Evolutionary conservation across 177 flowering plant species (phyloP), one percentile per base, ranked within the genome.

Genomic region (Vitis hybrid): DNA sequence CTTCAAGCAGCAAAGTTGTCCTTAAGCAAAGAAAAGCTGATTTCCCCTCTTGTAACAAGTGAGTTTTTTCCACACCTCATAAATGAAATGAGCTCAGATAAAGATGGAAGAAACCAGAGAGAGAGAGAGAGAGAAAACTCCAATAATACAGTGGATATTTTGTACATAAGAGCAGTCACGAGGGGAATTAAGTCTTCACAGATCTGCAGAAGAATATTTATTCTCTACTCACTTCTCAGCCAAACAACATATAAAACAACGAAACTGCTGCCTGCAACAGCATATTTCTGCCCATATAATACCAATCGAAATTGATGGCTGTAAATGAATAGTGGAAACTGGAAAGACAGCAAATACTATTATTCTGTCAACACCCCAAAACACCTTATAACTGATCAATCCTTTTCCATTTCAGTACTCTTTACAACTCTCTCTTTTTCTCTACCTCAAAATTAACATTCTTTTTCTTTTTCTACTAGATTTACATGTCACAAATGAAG

Each of bases 171-270:
- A 73, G 72, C 74, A 76, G 85, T 82, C 85, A 79, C 81, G 85
- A 79, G 85, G 62, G 64, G 70, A 70, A 70, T 33, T 49, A 47
- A 63, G 54, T 12, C 38, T 69, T 65, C 72, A 65, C 66, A 71
- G 71, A 77, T 74, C 82, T 74, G 47, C 47, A 38, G 73, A 56
- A 72, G 77, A 77, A 71, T 71, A 74, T 69, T 62, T 82, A 75
- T 75, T 55, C 65, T 70, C 73, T 71, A 20, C 70, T 71, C 75
- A 52, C 51, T 74, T 54, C 64, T 70, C 72, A 63, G 28, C 58
- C 71, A 78, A 38, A 81, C 83, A 79, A 77, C 84, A 79, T 72
- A 77, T 73, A 79, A 78, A 73, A 82, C 84, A 78, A 82, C 73
- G 72, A 75, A 74, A 70, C 74, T 72, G 74, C 59, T 59, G 63